Conservation (phyloP, 495 filamentous ascomycete species). For the Xylaria intraflava region DNA sequence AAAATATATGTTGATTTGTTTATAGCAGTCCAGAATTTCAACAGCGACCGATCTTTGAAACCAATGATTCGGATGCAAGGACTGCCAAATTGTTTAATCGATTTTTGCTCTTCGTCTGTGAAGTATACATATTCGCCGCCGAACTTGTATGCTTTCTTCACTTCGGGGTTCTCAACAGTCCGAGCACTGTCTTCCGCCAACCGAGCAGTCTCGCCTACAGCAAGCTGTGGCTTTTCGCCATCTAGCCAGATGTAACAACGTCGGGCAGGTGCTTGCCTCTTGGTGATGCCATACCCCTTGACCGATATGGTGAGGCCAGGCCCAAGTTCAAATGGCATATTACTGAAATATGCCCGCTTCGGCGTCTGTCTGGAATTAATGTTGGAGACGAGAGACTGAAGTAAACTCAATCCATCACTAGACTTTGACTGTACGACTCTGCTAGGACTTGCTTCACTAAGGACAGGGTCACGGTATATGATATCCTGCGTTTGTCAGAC, state of each 20-base stretch:
- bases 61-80: constrained; percentile 85
- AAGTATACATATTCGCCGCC: constrained; percentile 87
- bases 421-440: constrained; percentile 42
- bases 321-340: constrained; percentile 76
- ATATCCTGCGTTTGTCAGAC: constrained; percentile 56
- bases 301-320: constrained; percentile 81
- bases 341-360: constrained; percentile 81
- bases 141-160: constrained; percentile 93
- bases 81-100: constrained; percentile 66
- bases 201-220: constrained; percentile 60
- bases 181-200: constrained; percentile 68
- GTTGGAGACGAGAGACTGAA: constrained; percentile 77
- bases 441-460: constrained; percentile 53
- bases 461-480: constrained; percentile 58
- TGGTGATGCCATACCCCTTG: constrained; percentile 85
- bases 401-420: constrained; percentile 69
- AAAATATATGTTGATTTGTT: constrained; percentile 89
- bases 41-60: constrained; percentile 72
- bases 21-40: constrained; percentile 79
- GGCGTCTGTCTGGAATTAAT: constrained; percentile 86
- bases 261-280: constrained; percentile 69
- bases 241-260: constrained; percentile 81
- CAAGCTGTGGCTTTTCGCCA: constrained; percentile 77
- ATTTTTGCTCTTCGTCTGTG: constrained; percentile 69
- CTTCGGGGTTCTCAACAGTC: constrained; percentile 69